A percentile compares a stretch with the other conserved stretches of the same genome.
Conservation (phyloP, 2,329 filamentous ascomycete genomes). For the Sordariomycetes sp. region DNA sequence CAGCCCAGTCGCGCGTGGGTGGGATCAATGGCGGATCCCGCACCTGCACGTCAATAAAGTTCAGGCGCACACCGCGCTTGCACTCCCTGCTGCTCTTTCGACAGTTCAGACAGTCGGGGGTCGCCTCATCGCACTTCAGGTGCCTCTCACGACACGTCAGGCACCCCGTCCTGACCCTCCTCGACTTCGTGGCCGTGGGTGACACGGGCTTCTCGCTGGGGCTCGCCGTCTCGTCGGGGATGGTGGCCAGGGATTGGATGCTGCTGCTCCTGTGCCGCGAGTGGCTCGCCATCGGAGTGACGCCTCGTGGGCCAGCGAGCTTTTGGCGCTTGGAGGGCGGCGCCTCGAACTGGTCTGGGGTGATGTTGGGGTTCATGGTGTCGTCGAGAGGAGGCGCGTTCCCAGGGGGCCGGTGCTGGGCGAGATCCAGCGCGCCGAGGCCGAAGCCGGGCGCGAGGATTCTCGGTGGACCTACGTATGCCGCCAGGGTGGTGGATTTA, state of each 20-base stretch:
- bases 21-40: constrained; percentile 55
- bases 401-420: neutral
- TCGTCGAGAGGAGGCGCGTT: neutral
- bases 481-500: neutral
- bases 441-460: neutral
- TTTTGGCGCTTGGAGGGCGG: neutral
- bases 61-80: constrained; percentile 76
- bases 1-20: constrained; percentile 54
- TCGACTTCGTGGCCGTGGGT: constrained; percentile 46
- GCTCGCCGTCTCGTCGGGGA: neutral
- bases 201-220: neutral
- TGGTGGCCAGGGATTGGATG: neutral
- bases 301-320: neutral
- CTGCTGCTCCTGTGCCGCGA: constrained; percentile 1
- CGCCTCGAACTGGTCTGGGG: neutral
- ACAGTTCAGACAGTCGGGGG: constrained; percentile 62
- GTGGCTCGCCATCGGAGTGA: neutral
- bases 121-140: constrained; percentile 78
- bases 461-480: neutral
- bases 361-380: neutral
- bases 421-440: neutral
- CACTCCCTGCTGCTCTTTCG: constrained; percentile 78
- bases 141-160: constrained; percentile 83
- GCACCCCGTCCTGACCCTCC: constrained; percentile 79
- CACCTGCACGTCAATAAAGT: constrained; percentile 80